Evolutionary conservation across 1,139 yeast genomes (phyloP).

Genomic region (Yarrowia galli): DNA sequence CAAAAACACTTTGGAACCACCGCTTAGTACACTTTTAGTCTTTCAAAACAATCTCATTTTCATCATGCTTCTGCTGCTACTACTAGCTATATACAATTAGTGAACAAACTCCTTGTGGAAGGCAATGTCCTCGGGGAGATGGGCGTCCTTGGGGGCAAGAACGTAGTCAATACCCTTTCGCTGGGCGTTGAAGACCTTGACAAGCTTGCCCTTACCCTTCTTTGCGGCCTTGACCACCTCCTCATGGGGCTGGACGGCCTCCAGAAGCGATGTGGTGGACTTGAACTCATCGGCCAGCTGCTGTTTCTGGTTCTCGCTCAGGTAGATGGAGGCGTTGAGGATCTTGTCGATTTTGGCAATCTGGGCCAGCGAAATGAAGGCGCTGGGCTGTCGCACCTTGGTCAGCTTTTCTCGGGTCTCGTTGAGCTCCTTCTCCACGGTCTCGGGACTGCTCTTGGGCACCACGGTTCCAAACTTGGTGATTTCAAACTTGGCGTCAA

Average conservation of each 20-base stretch:
- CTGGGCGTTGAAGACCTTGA: slow-evolving; percentile 61
- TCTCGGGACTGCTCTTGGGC: slow-evolving; percentile 45
- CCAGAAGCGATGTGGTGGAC: slow-evolving; percentile 40
- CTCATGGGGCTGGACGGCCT: slow-evolving; percentile 42
- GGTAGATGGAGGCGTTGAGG: slow-evolving; percentile 52
- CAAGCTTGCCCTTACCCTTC: slow-evolving; percentile 52
- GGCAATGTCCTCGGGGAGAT: slow-evolving; percentile 20
- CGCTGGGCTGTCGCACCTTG: slow-evolving; percentile 41
- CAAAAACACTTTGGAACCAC: too few species aligned
- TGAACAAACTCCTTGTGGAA: slow-evolving; percentile 35
- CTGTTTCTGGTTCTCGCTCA: slow-evolving; percentile 55
- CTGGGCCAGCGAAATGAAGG: slow-evolving; percentile 44
- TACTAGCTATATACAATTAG: slow-evolving; percentile 35
- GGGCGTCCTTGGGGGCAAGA: slow-evolving; percentile 40
- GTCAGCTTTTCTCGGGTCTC: slow-evolving; percentile 41
- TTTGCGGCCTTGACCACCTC: slow-evolving; percentile 51
- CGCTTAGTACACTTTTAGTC: too few species aligned
- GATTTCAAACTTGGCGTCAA: slow-evolving; percentile 48
- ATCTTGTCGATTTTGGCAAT: slow-evolving; percentile 51
- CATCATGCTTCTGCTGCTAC: background rate
- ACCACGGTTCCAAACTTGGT: slow-evolving; percentile 43
- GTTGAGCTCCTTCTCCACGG: slow-evolving; percentile 39
- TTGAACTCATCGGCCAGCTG: slow-evolving; percentile 42
- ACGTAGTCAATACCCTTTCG: slow-evolving; percentile 39
- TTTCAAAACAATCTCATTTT: too few species aligned